A percentile compares a stretch with the other conserved stretches of the same genome.
These are phyloP conservation scores for Xylariales sp. DNA, from an alignment of 2,329 filamentous ascomycete species.

Conservation along the genomic window DNA sequence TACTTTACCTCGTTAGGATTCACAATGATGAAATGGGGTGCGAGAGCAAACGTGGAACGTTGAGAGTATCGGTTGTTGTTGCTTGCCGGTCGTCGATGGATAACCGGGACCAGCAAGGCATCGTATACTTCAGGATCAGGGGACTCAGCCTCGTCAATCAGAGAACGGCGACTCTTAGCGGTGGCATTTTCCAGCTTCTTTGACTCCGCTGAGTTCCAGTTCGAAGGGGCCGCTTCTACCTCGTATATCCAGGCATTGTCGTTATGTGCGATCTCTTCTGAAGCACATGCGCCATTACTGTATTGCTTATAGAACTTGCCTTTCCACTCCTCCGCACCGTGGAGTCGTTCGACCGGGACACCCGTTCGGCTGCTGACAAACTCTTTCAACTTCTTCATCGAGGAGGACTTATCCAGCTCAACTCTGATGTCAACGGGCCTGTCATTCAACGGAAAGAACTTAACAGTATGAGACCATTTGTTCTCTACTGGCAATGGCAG, in stretches of 20 bases:
- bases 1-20: slow-evolving; percentile 25
- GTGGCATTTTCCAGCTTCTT: slow-evolving; percentile 37
- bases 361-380: slow-evolving; percentile 64
- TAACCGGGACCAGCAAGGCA: slow-evolving; percentile 64
- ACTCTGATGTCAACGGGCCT: slow-evolving; percentile 67
- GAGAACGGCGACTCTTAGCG: slow-evolving; percentile 31
- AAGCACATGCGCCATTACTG: slow-evolving; percentile 61
- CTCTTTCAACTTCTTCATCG: slow-evolving; percentile 63
- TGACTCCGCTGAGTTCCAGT: slow-evolving; percentile 58
- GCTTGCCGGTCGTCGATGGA: slow-evolving; percentile 50
- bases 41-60: slow-evolving; percentile 26
- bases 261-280: slow-evolving; percentile 66
- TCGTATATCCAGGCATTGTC: slow-evolving; percentile 70
- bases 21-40: slow-evolving; percentile 69
- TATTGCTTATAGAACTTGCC: slow-evolving; percentile 84
- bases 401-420: slow-evolving; percentile 74
- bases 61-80: slow-evolving; percentile 23
- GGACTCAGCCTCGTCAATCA: slow-evolving; percentile 44
- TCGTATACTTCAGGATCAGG: slow-evolving; percentile 53
- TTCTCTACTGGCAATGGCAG: slow-evolving; percentile 85
- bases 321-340: slow-evolving; percentile 78
- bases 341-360: slow-evolving; percentile 60
- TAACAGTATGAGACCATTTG: slow-evolving; percentile 70
- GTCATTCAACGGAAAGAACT: slow-evolving; percentile 72
- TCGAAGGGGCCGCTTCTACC: slow-evolving; percentile 73